Evolutionary conservation across 2,329 filamentous ascomycete genomes (phyloP), one percentile per base, ranked within the genome.

Genomic region (Byssothecium circinans): DNA sequence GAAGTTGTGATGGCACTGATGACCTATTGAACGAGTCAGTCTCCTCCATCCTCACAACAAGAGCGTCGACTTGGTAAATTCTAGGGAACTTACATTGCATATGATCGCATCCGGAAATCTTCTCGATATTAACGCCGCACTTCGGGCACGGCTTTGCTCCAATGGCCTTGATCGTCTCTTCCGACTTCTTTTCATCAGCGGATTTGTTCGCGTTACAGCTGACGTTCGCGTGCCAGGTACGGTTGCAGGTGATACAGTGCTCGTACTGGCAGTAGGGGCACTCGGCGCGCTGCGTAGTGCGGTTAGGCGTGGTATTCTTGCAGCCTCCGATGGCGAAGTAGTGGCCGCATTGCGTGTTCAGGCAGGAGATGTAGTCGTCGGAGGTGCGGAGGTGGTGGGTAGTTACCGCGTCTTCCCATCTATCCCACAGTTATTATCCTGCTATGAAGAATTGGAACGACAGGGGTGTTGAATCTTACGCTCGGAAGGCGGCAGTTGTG

Each of bases 61-160:
- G 3, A n/a, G n/a, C n/a, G n/a, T n/a, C n/a, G n/a, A n/a, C n/a
- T n/a, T n/a, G n/a, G n/a, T n/a, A n/a, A n/a, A n/a, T n/a, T 20
- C 14, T 23, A 5, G 15, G 20, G 0, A 18, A 55, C 56, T 48
- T 55, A 61, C 64, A 66, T 0, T 29, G 47, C 50, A 65, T 62
- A 22, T 64, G 60, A 18, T 61, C 53, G 40, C 62, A 66, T 8
- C 63, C 63, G 2, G 56, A 54, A 2, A 46, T n/a, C 53, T 66
- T 66, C 42, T 61, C 18, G 22, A 67, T 63, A 8, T 57, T 58
- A 19, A 60, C 25, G 17, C 58, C 54, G 36, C 64, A 66, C 2
- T 50, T 46, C 0, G 63, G 64, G 38, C 63, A 67, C 2, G 51
- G 50, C 43, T 64, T 66, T 8, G 58, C 59, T n/a, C n/a, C n/a